A percentile compares a stretch with the other conserved stretches of the same genome.
phyloP scores from a whole-genome alignment of 805 yeast species.

The Nakazawaea holstii region DNA sequence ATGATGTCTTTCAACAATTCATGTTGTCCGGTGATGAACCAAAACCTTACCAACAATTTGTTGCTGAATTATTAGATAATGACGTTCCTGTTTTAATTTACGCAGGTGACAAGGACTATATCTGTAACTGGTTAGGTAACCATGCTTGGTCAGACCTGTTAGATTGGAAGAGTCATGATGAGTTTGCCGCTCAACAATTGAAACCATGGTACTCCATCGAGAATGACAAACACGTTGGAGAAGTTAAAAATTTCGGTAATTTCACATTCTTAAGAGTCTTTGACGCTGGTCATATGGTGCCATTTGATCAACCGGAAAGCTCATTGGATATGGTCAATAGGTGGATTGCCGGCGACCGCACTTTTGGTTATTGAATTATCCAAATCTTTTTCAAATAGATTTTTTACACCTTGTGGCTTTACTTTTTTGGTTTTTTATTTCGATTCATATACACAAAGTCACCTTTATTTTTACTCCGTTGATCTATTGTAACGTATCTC shows the following conservation, averaged over 20 bases:
- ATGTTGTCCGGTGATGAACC: constrained; percentile 86
- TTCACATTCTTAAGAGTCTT: constrained; percentile 80
- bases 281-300: constrained; percentile 97
- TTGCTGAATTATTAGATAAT: constrained; percentile 63
- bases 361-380: constrained; percentile 13
- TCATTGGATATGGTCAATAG: constrained; percentile 78
- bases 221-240: constrained; percentile 28
- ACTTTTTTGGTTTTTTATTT: background rate
- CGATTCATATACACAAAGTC: too few relatives aligned
- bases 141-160: constrained; percentile 76
- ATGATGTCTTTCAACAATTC: constrained; percentile 74
- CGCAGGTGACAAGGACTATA: constrained; percentile 95
- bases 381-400: background rate
- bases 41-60: constrained; percentile 79
- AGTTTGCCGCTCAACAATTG: constrained; percentile 29
- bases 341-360: constrained; percentile 73
- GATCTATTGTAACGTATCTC: too few relatives aligned
- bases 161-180: constrained; percentile 58
- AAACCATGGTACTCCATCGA: constrained; percentile 22
- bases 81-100: constrained; percentile 81
- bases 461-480: too few relatives aligned
- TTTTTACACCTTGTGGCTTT: background rate
- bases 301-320: constrained; percentile 78
- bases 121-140: constrained; percentile 96
- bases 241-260: constrained; percentile 42